These are phyloP conservation scores for Exophiala bonariae DNA, from an alignment of 2,329 filamentous ascomycete species.

Conservation along the genomic window DNA sequence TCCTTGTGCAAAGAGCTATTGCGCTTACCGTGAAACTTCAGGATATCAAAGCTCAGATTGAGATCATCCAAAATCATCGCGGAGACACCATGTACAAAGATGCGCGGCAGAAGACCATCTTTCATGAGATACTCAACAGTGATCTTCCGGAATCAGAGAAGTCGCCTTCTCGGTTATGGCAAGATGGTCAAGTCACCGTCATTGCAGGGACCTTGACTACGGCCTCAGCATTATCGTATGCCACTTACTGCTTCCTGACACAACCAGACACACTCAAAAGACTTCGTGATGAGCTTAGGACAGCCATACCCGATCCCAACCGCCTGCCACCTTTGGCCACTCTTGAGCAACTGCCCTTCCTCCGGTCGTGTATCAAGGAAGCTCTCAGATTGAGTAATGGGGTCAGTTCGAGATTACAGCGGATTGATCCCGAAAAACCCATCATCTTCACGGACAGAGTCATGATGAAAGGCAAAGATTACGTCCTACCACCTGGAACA, in stretches of 20 bases:
- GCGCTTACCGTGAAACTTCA: background rate
- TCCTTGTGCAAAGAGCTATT: background rate
- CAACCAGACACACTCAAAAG: slow-evolving; percentile 5
- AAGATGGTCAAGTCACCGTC: slow-evolving; percentile 16
- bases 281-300: slow-evolving; percentile 2
- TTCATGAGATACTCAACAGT: slow-evolving; percentile 16
- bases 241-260: slow-evolving; percentile 11
- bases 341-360: slow-evolving; percentile 31
- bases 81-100: slow-evolving; percentile 9
- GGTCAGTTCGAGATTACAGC: slow-evolving; percentile 31
- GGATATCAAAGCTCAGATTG: slow-evolving; percentile 15
- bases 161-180: slow-evolving; percentile 9
- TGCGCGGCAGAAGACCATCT: slow-evolving; percentile 14
- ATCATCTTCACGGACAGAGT: slow-evolving; percentile 9
- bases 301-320: slow-evolving; percentile 1
- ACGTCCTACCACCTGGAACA: slow-evolving; percentile 17
- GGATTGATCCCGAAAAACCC: slow-evolving; percentile 25
- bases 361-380: slow-evolving; percentile 36
- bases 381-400: slow-evolving; percentile 35
- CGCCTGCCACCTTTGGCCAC: slow-evolving; percentile 5
- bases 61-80: slow-evolving; percentile 11
- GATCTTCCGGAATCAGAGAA: slow-evolving; percentile 18
- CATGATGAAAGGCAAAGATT: slow-evolving; percentile 1
- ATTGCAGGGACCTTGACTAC: slow-evolving; percentile 16
- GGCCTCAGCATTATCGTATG: slow-evolving; percentile 7